These are phyloP conservation scores for Gnomoniopsis sp. DNA, from an alignment of 2,329 filamentous ascomycete genomes.

Conservation along the genomic window DNA sequence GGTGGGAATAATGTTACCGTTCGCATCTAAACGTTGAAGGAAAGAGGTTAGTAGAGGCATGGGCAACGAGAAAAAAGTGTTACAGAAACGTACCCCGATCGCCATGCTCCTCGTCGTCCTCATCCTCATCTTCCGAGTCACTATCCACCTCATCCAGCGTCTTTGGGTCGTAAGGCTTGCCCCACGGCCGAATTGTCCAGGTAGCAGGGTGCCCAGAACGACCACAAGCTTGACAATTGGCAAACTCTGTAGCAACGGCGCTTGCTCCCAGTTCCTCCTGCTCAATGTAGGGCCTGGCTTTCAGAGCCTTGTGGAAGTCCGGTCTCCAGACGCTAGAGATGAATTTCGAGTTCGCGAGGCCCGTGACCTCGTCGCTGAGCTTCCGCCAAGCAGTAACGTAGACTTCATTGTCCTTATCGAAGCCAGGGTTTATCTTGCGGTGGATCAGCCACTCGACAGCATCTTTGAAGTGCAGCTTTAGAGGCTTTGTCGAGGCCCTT, in stretches of 20 bases:
- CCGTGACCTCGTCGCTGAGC: slow-evolving; percentile 67
- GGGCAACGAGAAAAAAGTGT: not conserved
- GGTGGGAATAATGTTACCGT: slow-evolving; percentile 33
- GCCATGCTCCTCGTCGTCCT: slow-evolving; percentile 31
- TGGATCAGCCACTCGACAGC: slow-evolving; percentile 80
- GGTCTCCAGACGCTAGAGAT: slow-evolving; percentile 67
- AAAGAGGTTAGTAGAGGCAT: slow-evolving; percentile 7
- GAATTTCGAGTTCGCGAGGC: slow-evolving; percentile 67
- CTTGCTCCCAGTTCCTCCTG: slow-evolving; percentile 17
- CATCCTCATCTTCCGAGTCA: slow-evolving; percentile 25
- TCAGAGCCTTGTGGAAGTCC: slow-evolving; percentile 63
- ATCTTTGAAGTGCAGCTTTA: slow-evolving; percentile 69
- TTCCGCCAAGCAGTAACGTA: slow-evolving; percentile 69
- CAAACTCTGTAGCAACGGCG: not conserved
- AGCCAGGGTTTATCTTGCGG: slow-evolving; percentile 71
- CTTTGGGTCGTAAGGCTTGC: slow-evolving; percentile 62
- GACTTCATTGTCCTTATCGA: slow-evolving; percentile 57
- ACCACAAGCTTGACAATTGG: slow-evolving; percentile 36
- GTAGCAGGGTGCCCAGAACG: slow-evolving; percentile 65
- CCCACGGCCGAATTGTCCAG: slow-evolving; percentile 59
- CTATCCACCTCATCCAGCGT: slow-evolving; percentile 62
- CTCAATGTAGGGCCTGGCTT: slow-evolving; percentile 61
- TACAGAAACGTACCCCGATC: not conserved
- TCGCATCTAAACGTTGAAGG: slow-evolving; percentile 29
- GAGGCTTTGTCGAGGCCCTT: slow-evolving; percentile 60